phyloP scores from a whole-genome alignment of 1,284 basidiomycete species.

The Malassezia yamatoensis region DNA sequence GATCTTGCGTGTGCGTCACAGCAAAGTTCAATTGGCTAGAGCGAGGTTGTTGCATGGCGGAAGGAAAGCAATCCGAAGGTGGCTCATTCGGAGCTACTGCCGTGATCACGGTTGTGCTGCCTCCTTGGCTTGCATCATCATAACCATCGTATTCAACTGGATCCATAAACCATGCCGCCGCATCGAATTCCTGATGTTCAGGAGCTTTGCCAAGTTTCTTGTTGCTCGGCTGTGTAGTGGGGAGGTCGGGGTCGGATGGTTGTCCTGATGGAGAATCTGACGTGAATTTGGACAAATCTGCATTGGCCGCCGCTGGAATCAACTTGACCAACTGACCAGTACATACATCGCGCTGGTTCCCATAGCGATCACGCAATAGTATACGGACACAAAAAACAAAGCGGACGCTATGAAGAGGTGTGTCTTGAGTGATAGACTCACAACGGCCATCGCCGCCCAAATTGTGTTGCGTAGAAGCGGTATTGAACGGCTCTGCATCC shows the following conservation, averaged over 20 bases:
- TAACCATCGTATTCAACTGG: slow-evolving; percentile 37
- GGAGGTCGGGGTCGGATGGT: background rate
- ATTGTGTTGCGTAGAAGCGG: slow-evolving; percentile 33
- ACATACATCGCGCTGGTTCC: slow-evolving; percentile 29
- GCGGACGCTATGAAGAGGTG: slow-evolving; percentile 36
- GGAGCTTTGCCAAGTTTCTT: background rate
- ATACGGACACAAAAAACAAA: slow-evolving; percentile 39
- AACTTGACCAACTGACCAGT: slow-evolving; percentile 25
- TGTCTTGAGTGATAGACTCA: slow-evolving; percentile 43
- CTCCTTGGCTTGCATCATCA: slow-evolving; percentile 19
- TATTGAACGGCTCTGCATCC: slow-evolving; percentile 21
- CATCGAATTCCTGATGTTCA: background rate
- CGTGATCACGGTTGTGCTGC: background rate
- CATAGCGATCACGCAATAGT: slow-evolving; percentile 21
- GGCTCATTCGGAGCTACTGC: background rate
- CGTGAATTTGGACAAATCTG: background rate
- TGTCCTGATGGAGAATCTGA: background rate
- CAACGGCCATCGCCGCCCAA: slow-evolving; percentile 38
- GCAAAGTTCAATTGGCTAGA: background rate
- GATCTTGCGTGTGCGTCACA: background rate
- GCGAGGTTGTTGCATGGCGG: background rate
- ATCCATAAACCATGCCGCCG: slow-evolving; percentile 18
- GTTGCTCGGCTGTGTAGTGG: background rate
- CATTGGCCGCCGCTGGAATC: slow-evolving; percentile 28
- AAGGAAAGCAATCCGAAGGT: no score